Conservation (phyloP, 768 basidiomycete species). For the Leccinum disarticulatum region DNA sequence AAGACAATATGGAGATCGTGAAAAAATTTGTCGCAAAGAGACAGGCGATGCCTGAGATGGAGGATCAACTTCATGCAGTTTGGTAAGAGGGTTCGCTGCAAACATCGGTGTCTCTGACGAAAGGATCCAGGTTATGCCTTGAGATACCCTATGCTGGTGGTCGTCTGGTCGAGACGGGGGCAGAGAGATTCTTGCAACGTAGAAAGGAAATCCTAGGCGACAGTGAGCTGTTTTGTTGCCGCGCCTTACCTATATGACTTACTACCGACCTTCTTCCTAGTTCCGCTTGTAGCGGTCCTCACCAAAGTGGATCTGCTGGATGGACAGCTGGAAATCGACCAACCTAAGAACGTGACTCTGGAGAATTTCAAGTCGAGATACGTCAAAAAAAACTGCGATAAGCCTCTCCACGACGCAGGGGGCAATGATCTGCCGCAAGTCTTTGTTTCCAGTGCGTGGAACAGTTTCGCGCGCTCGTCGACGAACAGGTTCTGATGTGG, state of each 20-base stretch:
- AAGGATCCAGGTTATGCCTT: background rate
- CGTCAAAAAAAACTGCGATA: background rate
- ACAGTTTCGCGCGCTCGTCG: background rate
- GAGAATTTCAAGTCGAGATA: background rate
- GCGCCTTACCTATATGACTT: background rate
- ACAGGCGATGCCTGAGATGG: background rate
- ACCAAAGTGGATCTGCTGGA: background rate
- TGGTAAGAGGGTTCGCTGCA: background rate
- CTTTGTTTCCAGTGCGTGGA: background rate
- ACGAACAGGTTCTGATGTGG: background rate
- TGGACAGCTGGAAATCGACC: background rate
- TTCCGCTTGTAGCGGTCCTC: background rate
- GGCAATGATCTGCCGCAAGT: background rate
- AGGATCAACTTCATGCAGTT: background rate
- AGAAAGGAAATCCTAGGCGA: background rate
- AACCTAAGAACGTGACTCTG: background rate
- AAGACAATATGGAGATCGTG: background rate
- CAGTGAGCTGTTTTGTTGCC: background rate
- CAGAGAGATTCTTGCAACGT: background rate
- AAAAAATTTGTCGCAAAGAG: background rate
- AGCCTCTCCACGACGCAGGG: background rate
- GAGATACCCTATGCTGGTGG: background rate
- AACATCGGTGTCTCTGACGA: background rate
- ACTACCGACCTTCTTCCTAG: background rate
- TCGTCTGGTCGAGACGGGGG: background rate